These are phyloP conservation scores for Trametes meyenii DNA, from an alignment of 768 basidiomycete genomes.

Conservation along the genomic window DNA sequence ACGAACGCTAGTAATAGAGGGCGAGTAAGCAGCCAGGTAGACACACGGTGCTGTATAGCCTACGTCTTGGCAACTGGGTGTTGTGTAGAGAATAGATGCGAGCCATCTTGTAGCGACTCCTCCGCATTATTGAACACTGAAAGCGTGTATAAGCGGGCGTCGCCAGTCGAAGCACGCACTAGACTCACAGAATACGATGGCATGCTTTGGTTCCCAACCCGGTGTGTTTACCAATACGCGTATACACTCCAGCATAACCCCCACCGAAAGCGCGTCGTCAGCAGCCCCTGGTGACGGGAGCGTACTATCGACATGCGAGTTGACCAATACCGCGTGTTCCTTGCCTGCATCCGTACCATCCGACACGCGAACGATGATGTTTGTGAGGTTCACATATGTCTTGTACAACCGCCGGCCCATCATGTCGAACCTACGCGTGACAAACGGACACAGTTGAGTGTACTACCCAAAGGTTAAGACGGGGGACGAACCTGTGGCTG, in stretches of 20 bases:
- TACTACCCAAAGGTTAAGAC: neutral
- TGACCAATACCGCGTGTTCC: conserved; percentile 83
- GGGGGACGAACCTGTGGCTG: conserved; percentile 69
- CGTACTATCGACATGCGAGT: conserved; percentile 88
- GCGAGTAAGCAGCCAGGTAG: neutral
- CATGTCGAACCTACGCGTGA: conserved; percentile 80
- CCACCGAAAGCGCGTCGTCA: conserved; percentile 87
- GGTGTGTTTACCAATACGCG: conserved; percentile 73
- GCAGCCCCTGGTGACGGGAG: conserved; percentile 87
- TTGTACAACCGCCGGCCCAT: conserved; percentile 84
- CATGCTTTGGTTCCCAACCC: conserved; percentile 71
- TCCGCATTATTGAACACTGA: conserved; percentile 95
- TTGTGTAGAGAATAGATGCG: conserved; percentile 91
- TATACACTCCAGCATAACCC: conserved; percentile 89
- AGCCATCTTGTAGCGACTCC: conserved; percentile 93
- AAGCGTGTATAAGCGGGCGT: neutral
- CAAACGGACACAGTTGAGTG: neutral
- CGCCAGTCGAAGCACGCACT: neutral
- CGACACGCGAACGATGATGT: conserved; percentile 87
- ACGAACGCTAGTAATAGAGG: conserved; percentile 55
- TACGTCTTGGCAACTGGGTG: conserved; percentile 74
- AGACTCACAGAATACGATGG: conserved; percentile 80
- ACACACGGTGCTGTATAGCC: conserved; percentile 32
- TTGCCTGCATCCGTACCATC: conserved; percentile 72
- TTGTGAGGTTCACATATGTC: conserved; percentile 84